phyloP scores from a whole-genome alignment of 106 monocot species.

The Triglochin maritima region DNA sequence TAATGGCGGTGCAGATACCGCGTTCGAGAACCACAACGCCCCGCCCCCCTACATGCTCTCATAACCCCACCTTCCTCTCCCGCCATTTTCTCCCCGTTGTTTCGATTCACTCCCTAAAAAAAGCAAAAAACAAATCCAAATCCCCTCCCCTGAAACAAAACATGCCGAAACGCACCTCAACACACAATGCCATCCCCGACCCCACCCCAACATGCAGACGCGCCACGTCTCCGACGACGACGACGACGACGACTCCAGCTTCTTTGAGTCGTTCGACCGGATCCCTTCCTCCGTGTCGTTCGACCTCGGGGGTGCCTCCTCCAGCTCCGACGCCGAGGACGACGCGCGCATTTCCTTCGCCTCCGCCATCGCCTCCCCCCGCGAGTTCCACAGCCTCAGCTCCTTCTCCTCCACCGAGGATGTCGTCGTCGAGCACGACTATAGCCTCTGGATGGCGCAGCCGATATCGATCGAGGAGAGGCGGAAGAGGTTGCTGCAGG shows the following conservation, averaged over 20 bases:
- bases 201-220: no score
- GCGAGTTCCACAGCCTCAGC: conserved; percentile 12
- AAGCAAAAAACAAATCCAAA: not conserved
- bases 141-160: not conserved
- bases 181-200: not conserved
- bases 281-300: conserved; percentile 56
- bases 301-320: conserved; percentile 28
- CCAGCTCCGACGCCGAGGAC: conserved; percentile 38
- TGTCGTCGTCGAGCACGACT: conserved; percentile 21
- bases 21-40: not conserved
- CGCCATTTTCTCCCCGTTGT: conserved; percentile 6
- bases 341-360: conserved; percentile 68
- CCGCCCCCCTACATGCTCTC: not conserved
- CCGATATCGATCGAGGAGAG: conserved; percentile 59
- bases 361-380: conserved; percentile 57
- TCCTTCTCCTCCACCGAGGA: conserved; percentile 6
- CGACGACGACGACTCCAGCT: conserved; percentile 22
- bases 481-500: conserved; percentile 57
- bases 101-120: conserved; percentile 4
- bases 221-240: conserved; percentile 3
- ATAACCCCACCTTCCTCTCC: conserved; percentile 2
- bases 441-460: conserved; percentile 66
- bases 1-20: no score
- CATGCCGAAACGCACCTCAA: not conserved
- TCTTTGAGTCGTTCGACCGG: conserved; percentile 73